Evolutionary conservation across 139 green algal genomes (phyloP).

Genomic region (Chlorella sp.): DNA sequence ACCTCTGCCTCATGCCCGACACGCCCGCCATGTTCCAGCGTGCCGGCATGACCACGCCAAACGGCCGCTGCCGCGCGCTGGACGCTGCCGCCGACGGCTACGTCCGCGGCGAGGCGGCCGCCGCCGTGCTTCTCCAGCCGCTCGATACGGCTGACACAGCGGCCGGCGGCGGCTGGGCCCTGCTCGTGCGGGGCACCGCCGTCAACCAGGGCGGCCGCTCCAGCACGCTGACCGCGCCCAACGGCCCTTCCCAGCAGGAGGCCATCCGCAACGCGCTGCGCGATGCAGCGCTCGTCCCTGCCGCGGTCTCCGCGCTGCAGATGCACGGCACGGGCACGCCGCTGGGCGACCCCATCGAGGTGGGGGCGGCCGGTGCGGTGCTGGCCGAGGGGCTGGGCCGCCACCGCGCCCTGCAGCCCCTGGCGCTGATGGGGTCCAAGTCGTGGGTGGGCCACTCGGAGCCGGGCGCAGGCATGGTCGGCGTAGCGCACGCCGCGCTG

Average conservation of each 20-base stretch:
- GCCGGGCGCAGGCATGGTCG: slow-evolving; percentile 75
- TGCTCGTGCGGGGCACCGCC: slow-evolving; percentile 39
- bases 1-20: slow-evolving; percentile 62
- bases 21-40: slow-evolving; percentile 55
- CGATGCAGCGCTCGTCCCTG: not conserved
- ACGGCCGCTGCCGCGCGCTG: slow-evolving; percentile 91
- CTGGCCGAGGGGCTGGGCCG: slow-evolving; percentile 20
- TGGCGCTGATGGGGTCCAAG: slow-evolving; percentile 65
- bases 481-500: slow-evolving; percentile 42
- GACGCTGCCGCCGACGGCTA: slow-evolving; percentile 84
- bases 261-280: slow-evolving; percentile 65
- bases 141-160: not conserved
- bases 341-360: slow-evolving; percentile 90
- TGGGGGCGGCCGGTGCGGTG: slow-evolving; percentile 59
- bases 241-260: slow-evolving; percentile 81
- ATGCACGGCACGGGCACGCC: slow-evolving; percentile 83
- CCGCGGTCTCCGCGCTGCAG: slow-evolving; percentile 19
- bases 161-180: not conserved
- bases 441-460: slow-evolving; percentile 81
- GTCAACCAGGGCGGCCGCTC: slow-evolving; percentile 81
- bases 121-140: slow-evolving; percentile 42
- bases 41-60: slow-evolving; percentile 77
- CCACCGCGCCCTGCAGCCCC: slow-evolving; percentile 11
- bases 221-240: slow-evolving; percentile 84
- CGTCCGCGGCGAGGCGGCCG: slow-evolving; percentile 61